Conservation (phyloP, 169 alveolate genomes). For the Plasmodium berghei region DNA sequence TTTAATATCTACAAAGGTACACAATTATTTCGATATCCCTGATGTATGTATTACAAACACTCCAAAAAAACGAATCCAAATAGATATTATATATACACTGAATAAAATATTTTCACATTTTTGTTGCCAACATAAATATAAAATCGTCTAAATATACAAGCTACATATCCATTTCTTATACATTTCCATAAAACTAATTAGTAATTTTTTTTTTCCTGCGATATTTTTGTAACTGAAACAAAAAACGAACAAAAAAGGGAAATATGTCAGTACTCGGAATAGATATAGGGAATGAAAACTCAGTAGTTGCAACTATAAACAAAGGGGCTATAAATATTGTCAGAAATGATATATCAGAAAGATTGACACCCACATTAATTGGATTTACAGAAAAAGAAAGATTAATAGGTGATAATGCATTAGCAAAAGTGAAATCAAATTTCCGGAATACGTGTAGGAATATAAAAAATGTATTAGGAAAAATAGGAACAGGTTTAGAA, state of each 20-base stretch:
- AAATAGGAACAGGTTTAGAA: conserved; percentile 75
- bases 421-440: conserved; percentile 89
- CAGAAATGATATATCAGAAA: conserved; percentile 94
- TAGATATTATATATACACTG: no score
- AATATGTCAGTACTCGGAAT: conserved; percentile 95
- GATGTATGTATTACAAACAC: no score
- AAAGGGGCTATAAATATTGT: conserved; percentile 96
- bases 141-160: no score
- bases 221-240: no score
- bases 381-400: conserved; percentile 93
- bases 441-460: conserved; percentile 92
- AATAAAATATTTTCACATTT: no score
- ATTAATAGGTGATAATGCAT: conserved; percentile 94
- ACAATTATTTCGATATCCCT: no score
- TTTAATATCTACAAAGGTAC: no score
- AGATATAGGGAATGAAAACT: conserved; percentile 96
- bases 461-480: conserved; percentile 91
- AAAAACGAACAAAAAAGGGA: not conserved
- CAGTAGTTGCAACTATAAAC: conserved; percentile 96
- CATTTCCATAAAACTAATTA: no score
- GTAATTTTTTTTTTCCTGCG: no score
- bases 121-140: no score
- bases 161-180: no score
- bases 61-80: no score
- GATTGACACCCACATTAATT: conserved; percentile 95